phyloP scores from a whole-genome alignment of 2,329 filamentous ascomycete species.

The Ampelomyces quisqualis region DNA sequence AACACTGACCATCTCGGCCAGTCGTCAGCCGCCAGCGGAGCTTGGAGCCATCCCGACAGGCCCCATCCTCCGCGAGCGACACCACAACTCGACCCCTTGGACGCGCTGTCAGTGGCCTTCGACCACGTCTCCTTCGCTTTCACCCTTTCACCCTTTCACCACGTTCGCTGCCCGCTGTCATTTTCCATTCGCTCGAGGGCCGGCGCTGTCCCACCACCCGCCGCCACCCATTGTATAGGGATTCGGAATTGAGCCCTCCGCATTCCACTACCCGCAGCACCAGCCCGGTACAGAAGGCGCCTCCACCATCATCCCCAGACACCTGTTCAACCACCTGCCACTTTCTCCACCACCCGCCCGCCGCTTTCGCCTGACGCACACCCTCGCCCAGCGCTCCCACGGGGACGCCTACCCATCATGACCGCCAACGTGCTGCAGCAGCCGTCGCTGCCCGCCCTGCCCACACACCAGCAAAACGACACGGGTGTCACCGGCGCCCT shows the following conservation, averaged over 20 bases:
- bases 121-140: conserved; percentile 33
- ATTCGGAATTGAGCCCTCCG: conserved; percentile 16
- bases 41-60: conserved; percentile 17
- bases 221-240: conserved; percentile 17
- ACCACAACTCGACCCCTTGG: conserved; percentile 24
- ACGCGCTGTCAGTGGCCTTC: conserved; percentile 22
- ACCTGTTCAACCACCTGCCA: conserved; percentile 9
- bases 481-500: conserved; percentile 79
- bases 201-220: conserved; percentile 4
- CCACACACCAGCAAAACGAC: conserved; percentile 73
- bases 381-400: conserved; percentile 39
- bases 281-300: conserved; percentile 12
- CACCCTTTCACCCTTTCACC: conserved; percentile 18
- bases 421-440: conserved; percentile 61
- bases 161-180: conserved; percentile 38
- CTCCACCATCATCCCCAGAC: conserved; percentile 9
- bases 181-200: conserved; percentile 6
- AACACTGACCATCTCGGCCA: conserved; percentile 21
- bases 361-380: conserved; percentile 22
- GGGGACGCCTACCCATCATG: conserved; percentile 55
- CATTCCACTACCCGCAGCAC: conserved; percentile 24
- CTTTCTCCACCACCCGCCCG: conserved; percentile 6
- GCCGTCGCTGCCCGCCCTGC: conserved; percentile 69
- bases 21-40: conserved; percentile 16
- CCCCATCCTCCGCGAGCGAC: conserved; percentile 23